Percentiles rank a stretch among this genome's conserved stretches.
phyloP scores from a whole-genome alignment of 345 rosid genomes.

The Boechera retrofracta region DNA sequence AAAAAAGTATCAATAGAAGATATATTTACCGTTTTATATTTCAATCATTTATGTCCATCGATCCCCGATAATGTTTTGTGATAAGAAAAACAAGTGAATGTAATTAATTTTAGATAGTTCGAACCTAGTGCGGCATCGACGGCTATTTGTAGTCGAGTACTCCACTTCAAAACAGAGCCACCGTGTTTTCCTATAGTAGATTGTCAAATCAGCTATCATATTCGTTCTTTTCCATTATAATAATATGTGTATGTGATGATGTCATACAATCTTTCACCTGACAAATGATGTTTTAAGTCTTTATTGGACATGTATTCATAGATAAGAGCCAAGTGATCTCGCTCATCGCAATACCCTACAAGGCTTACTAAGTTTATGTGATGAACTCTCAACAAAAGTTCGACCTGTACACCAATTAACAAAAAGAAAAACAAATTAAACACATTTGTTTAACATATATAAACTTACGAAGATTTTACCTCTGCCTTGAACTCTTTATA shows the following conservation, averaged over 20 bases:
- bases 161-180: constrained; percentile 34
- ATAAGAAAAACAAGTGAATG: not conserved
- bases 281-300: constrained; percentile 18
- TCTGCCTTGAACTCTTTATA: constrained; percentile 14
- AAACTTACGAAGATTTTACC: not conserved
- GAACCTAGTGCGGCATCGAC: constrained; percentile 52
- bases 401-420: constrained; percentile 15
- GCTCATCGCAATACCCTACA: constrained; percentile 46
- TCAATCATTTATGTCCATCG: not conserved
- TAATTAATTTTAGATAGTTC: too few species aligned
- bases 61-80: not conserved
- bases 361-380: constrained; percentile 46
- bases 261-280: constrained; percentile 2
- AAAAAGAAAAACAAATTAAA: not conserved
- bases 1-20: too few species aligned
- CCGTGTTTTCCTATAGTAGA: not conserved
- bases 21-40: not conserved
- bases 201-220: not conserved
- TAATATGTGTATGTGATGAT: too few species aligned
- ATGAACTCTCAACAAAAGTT: constrained; percentile 45
- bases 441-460: not conserved
- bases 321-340: constrained; percentile 35
- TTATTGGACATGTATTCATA: constrained; percentile 47
- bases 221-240: too few species aligned
- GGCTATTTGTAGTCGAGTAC: constrained; percentile 46